phyloP scores from a whole-genome alignment of 768 basidiomycete genomes.

The Phanerochaete carnosa region DNA sequence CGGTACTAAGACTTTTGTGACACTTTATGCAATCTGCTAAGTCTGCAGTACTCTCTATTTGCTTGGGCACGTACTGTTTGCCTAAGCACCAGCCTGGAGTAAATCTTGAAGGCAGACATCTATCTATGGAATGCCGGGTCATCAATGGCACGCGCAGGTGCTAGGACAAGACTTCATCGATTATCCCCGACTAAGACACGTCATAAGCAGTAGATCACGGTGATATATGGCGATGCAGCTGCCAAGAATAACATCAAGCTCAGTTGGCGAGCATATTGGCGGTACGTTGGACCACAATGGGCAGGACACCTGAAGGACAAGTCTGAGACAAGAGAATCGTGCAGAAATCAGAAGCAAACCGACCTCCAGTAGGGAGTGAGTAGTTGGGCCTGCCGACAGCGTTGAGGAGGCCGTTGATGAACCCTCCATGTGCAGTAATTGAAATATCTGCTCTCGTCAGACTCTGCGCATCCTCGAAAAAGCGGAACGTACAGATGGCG shows the following conservation, averaged over 20 bases:
- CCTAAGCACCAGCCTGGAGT: too few species aligned
- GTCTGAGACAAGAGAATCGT: not conserved
- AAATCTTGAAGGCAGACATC: too few species aligned
- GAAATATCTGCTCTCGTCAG: slow-evolving; percentile 47
- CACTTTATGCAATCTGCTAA: too few species aligned
- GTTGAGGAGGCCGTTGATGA: slow-evolving; percentile 53
- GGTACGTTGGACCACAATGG: not conserved
- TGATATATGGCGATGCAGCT: not conserved
- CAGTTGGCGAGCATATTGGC: not conserved
- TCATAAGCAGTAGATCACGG: too few species aligned
- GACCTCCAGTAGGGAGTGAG: slow-evolving; percentile 61
- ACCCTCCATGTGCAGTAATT: slow-evolving; percentile 63
- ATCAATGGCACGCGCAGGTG: too few species aligned
- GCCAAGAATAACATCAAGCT: not conserved
- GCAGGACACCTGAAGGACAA: not conserved
- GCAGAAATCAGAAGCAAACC: not conserved
- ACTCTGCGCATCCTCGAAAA: not conserved
- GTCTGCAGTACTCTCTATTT: too few species aligned
- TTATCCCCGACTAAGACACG: too few species aligned
- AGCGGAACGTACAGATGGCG: slow-evolving; percentile 41
- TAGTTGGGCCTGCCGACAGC: slow-evolving; percentile 44
- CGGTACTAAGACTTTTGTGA: too few species aligned
- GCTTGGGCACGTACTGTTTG: too few species aligned
- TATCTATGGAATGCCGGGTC: too few species aligned
- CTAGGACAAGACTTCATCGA: too few species aligned